phyloP scores from a whole-genome alignment of 148 eudicot species.

The Pouteria glomerata region DNA sequence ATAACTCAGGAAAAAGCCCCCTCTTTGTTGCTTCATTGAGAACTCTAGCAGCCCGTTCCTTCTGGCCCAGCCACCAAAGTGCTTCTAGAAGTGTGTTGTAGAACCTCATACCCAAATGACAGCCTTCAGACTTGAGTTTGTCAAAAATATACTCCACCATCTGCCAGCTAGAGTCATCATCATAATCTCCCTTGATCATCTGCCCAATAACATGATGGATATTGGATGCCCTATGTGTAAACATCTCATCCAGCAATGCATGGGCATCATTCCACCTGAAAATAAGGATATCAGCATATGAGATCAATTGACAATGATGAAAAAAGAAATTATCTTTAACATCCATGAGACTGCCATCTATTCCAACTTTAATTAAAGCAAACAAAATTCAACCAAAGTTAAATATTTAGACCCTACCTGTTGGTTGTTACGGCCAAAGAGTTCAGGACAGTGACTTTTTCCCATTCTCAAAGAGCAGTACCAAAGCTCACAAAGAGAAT shows the following conservation, averaged over 20 bases:
- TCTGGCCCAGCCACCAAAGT: constrained; percentile 94
- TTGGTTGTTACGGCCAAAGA: too few species aligned
- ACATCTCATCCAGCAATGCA: constrained; percentile 81
- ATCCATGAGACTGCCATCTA: neutral
- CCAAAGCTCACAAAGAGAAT: too few species aligned
- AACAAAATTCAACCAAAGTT: too few species aligned
- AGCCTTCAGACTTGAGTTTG: constrained; percentile 83
- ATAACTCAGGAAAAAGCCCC: constrained; percentile 86
- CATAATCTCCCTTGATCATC: constrained; percentile 90
- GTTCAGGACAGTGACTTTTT: too few species aligned
- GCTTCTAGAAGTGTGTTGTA: constrained; percentile 86
- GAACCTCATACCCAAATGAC: constrained; percentile 81
- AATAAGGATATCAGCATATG: neutral
- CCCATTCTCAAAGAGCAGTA: too few species aligned
- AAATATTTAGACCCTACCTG: too few species aligned
- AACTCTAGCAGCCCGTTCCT: constrained; percentile 83
- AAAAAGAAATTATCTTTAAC: neutral
- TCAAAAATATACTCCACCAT: constrained; percentile 93
- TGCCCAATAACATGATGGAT: constrained; percentile 87
- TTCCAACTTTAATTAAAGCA: neutral
- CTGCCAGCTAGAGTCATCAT: constrained; percentile 85
- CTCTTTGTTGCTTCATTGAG: constrained; percentile 82
- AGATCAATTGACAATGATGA: neutral
- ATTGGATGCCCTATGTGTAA: constrained; percentile 61
- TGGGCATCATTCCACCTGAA: constrained; percentile 64